Conservation (phyloP, 1,139 yeast genomes). For the Suhomyces taliae region DNA sequence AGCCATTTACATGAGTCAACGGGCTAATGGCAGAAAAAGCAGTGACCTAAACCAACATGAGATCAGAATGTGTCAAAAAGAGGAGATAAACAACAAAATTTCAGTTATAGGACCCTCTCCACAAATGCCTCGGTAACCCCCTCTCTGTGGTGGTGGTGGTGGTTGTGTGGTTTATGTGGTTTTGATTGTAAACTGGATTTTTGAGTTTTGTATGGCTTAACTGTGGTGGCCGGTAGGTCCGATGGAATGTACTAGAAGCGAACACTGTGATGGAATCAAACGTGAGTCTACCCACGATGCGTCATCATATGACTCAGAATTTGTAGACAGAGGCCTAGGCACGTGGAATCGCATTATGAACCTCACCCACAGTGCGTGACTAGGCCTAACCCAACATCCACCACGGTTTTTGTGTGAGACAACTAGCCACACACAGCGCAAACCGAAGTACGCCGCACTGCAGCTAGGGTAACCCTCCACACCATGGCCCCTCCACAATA, state of each 20-base stretch:
- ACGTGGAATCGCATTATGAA: slow-evolving; percentile 8
- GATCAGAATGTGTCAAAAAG: too few relatives aligned
- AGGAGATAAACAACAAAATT: too few relatives aligned
- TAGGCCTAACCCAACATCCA: slow-evolving; percentile 8
- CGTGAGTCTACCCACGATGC: neutral
- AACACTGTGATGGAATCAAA: slow-evolving; percentile 1
- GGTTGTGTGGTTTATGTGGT: neutral
- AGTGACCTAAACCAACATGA: too few relatives aligned
- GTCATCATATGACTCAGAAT: slow-evolving; percentile 5
- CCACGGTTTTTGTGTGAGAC: slow-evolving; percentile 3
- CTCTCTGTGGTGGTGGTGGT: neutral
- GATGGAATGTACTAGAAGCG: neutral
- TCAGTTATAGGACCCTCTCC: too few relatives aligned
- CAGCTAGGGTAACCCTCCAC: neutral
- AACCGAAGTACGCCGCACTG: slow-evolving; percentile 7
- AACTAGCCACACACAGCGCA: slow-evolving; percentile 8
- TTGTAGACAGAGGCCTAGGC: neutral
- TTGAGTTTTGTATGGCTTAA: too few relatives aligned
- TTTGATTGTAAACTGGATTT: too few relatives aligned
- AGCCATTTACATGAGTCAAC: too few relatives aligned
- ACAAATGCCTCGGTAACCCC: too few relatives aligned
- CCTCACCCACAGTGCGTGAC: slow-evolving; percentile 8
- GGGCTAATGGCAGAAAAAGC: too few relatives aligned
- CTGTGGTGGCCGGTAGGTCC: too few relatives aligned
- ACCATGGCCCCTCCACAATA: slow-evolving; percentile 6